Evolutionary conservation across 768 basidiomycete species (phyloP).

Genomic region (Lyophyllum shimeji): DNA sequence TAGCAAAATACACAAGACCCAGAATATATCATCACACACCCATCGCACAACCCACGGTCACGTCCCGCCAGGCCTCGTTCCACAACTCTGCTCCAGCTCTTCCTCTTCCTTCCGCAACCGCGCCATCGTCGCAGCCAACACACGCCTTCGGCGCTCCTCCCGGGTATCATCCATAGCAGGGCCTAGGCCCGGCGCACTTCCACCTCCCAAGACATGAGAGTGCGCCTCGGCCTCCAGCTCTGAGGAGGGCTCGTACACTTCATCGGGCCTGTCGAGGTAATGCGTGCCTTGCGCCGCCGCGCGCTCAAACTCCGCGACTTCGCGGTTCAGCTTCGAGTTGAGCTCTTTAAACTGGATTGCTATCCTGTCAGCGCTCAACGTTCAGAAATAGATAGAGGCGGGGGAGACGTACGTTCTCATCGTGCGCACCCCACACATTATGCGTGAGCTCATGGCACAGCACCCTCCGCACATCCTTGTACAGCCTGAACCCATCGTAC

Average conservation of each 20-base stretch:
- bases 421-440: slow-evolving; percentile 73
- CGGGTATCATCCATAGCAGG: slow-evolving; percentile 37
- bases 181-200: slow-evolving; percentile 3
- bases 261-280: slow-evolving; percentile 39
- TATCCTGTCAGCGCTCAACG: background rate
- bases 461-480: slow-evolving; percentile 62
- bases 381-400: background rate
- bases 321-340: slow-evolving; percentile 71
- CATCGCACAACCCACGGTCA: background rate
- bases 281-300: slow-evolving; percentile 53
- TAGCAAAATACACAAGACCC: background rate
- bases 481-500: slow-evolving; percentile 72
- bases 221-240: slow-evolving; percentile 58
- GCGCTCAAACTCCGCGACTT: slow-evolving; percentile 69
- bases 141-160: slow-evolving; percentile 56
- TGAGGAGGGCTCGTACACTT: slow-evolving; percentile 52
- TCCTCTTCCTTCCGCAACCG: slow-evolving; percentile 67
- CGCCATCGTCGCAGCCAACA: slow-evolving; percentile 60
- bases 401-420: slow-evolving; percentile 57
- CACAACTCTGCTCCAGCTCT: slow-evolving; percentile 71
- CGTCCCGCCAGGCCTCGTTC: slow-evolving; percentile 37
- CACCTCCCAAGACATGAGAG: slow-evolving; percentile 51
- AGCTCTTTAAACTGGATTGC: slow-evolving; percentile 67
- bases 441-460: slow-evolving; percentile 79
- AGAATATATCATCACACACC: background rate